Base-by-base conservation (phyloP, 75 land plant genomes). In the Sequoia sempervirens region DNA sequence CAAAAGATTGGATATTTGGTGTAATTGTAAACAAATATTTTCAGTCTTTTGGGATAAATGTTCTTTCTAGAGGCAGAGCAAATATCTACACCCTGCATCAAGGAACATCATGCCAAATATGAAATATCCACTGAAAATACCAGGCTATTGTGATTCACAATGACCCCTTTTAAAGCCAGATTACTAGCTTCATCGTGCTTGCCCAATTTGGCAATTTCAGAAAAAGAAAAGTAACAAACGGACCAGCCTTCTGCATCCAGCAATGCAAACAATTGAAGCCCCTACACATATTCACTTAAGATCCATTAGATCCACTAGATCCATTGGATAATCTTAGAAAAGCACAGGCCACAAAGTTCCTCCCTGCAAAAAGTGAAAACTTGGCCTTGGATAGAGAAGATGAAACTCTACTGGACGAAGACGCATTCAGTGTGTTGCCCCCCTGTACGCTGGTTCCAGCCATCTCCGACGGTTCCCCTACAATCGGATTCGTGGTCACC, bases 321-420 rank as follows among this genome's bases (percentile, higher is more conserved):
- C 73, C 73, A 70, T 85, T 75, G 36, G 93, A 85, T 88, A 86
- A 88, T 83, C 88, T 91, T 81, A 89, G 87, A 46, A 92, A 84
- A 13, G 88, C 87, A 81, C 85, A 87, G n/a, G 87, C 91, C 70
- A 92, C 81, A 37, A 90, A 86, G 69, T 82, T 88, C 79, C 89
- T 87, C 37, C 92, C 91, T 1, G 84, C 54, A 7, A 89, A 85
- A 26, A 87, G 61, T 15, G 89, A 84, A 80, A 89, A 69, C 82
- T 90, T 88, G 12, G 88, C 75, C 89, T 87, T 90, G 50, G 90
- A 82, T 23, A 81, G 74, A 0, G 70, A 72, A 13, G 88, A 84
- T 41, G 89, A 73, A 10, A 53, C 69, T 53, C 52, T 68, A 37
- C 88, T 87, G 18, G 88, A 82, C 9, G 90, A 87, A 14, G 88